Evolutionary conservation across 2,329 filamentous ascomycete species (phyloP), one percentile per base, ranked within the genome.

Genomic region (Daldinia sp.): DNA sequence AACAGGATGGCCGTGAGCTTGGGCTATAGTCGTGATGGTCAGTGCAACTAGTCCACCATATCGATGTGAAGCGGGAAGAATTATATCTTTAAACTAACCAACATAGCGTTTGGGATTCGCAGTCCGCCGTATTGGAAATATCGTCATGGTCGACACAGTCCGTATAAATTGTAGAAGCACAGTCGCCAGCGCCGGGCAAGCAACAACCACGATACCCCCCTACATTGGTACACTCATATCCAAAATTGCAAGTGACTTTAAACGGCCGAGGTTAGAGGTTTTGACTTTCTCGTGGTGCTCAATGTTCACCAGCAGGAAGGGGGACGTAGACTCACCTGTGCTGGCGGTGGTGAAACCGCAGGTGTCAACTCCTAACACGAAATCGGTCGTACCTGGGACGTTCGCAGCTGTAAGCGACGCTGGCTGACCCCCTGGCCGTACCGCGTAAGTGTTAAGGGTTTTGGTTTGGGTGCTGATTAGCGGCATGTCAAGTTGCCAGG

Each of bases 191-290:
- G 1, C 58, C 71, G 1, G 72, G 67, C 15, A 68, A 46, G 53
- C 76, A 78, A 48, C 77, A 78, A 23, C 76, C 76, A 23, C 76
- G 72, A 56, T 75, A 72, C 28, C 58, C 65, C 54, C 70, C 76
- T 65, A 77, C 67, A 48, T 78, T 74, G 10, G 62, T 71, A 39
- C 77, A 78, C 33, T 75, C 70, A 23, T 73, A 73, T 48, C 74
- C 75, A 12, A 64, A 60, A 5, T 70, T 69, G 23, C 77, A 78
- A 26, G 75, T 77, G n/a, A 78, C 77, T 78, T 60, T 35, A 4
- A 3, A 20, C 13, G 5, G 28, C 3, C 26, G n/a, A 15, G 1
- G 41, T 74, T 44, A 74, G 69, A 56, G 4, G 53, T 15, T 6
- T 15, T 18, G 5, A 0, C 6, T 20, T 28, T 65, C 63, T 4